Conservation (phyloP, 148 eudicot genomes). For the Rhododendron griersonianum region DNA sequence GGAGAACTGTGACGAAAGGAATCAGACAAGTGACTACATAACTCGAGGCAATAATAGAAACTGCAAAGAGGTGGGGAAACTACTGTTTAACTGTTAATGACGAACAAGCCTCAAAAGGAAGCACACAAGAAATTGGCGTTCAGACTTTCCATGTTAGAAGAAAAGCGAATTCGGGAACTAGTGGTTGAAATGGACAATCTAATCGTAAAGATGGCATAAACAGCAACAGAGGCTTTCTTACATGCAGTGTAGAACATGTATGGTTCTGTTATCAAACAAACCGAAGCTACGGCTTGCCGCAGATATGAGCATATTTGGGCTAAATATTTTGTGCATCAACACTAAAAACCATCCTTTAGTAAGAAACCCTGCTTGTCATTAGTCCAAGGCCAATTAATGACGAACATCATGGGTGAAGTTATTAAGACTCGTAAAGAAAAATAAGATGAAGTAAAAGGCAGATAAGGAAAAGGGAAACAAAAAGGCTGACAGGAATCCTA, state of each 20-base stretch:
- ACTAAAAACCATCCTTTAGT: not conserved
- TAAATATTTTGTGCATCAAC: not conserved
- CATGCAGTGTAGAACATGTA: no score
- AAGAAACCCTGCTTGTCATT: not conserved
- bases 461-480: not conserved
- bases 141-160: not conserved
- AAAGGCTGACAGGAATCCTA: not conserved
- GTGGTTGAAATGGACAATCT: not conserved
- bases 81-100: not conserved
- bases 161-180: not conserved
- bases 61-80: not conserved
- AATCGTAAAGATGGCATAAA: not conserved
- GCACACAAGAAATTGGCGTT: not conserved
- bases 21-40: not conserved
- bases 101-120: not conserved
- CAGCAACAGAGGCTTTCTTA: not conserved
- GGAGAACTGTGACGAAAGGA: not conserved
- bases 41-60: not conserved
- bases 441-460: not conserved
- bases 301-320: not conserved
- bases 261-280: not conserved
- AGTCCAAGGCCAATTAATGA: not conserved
- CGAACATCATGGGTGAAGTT: not conserved
- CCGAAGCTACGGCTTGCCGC: not conserved
- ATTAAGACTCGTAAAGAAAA: not conserved